Evolutionary conservation across 1,284 basidiomycete genomes (phyloP).

Genomic region (Filobasidium uniguttulatum): DNA sequence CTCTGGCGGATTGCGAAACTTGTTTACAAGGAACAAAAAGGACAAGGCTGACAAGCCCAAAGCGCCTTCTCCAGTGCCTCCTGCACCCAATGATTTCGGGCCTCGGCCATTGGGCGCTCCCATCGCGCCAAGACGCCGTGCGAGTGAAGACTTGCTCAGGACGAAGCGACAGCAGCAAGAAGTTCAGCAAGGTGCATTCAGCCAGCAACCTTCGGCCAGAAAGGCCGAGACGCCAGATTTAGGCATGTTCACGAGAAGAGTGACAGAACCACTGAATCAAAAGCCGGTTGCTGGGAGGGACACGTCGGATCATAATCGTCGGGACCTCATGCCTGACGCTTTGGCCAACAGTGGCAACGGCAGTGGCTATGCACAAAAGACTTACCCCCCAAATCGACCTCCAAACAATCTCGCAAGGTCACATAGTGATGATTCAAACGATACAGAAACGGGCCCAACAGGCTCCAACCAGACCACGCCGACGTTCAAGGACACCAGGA

Average conservation of each 20-base stretch:
- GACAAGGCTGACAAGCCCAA: slow-evolving; percentile 33
- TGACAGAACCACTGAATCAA: neutral
- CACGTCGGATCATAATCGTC: neutral
- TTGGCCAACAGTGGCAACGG: too few relatives aligned
- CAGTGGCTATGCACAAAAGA: too few relatives aligned
- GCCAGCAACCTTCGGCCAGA: slow-evolving; percentile 8
- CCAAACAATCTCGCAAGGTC: too few relatives aligned
- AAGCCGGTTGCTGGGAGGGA: neutral
- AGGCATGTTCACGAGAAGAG: neutral
- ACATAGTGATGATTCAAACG: too few relatives aligned
- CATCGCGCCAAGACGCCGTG: slow-evolving; percentile 13
- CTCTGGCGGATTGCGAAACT: slow-evolving; percentile 30
- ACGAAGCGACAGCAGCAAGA: slow-evolving; percentile 4
- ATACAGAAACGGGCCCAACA: too few relatives aligned
- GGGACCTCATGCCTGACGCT: too few relatives aligned
- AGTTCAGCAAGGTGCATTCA: slow-evolving; percentile 2
- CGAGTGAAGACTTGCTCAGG: slow-evolving; percentile 15
- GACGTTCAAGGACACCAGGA: neutral
- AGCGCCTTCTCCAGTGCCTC: slow-evolving; percentile 6
- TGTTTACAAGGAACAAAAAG: slow-evolving; percentile 31
- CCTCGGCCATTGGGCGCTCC: neutral
- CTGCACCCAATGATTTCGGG: slow-evolving; percentile 2
- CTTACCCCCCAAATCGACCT: slow-evolving; percentile 3
- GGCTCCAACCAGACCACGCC: neutral
- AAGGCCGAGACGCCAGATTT: neutral